Evolutionary conservation across 2,329 filamentous ascomycete genomes (phyloP), one percentile per base, ranked within the genome.

Genomic region (Phialophora macrospora): DNA sequence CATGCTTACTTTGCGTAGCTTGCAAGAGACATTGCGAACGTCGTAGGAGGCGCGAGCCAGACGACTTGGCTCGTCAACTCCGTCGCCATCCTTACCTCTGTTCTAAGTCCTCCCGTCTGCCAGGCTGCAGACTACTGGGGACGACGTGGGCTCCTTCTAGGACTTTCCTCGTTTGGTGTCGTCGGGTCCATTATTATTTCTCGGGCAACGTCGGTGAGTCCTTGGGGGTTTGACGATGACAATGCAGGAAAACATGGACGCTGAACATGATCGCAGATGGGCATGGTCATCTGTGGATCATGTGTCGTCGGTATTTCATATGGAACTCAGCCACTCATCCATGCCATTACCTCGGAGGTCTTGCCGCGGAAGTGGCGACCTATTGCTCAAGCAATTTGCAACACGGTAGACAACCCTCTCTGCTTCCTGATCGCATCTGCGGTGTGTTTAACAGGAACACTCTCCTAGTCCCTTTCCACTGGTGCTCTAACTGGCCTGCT

Each of bases 51-150:
- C n/a, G n/a, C n/a, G n/a, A n/a, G n/a, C n/a, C n/a, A n/a, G n/a
- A n/a, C n/a, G n/a, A 51, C 48, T 17, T 69, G 67, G 67, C 20
- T 67, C 17, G 62, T 55, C 46, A 57, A 64, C 48, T 55, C 57
- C 2, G 62, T 69, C 20, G 55, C 62, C 11, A 65, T 69, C 28
- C 20, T 56, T 20, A 69, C 64, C 3, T 54, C 66, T 12, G 56
- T 62, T 4, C 57, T 71, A 20, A 63, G 59, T 59, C 70, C 70
- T 6, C 55, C 61, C 7, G 22, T 63, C 22, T 62, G 55, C 9
- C 67, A 67, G 63, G 49, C 57, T 17, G 60, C 64, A 3, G 67
- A 69, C 57, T 60, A 52, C 26, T 69, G 60, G 56, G 67, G 67
- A 5, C 56, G 67, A 28, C 67, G 67, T 54, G 62, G 57, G 60